phyloP scores from a whole-genome alignment of 192 early-diverging fungal species.

The Helicostylum pulchrum region DNA sequence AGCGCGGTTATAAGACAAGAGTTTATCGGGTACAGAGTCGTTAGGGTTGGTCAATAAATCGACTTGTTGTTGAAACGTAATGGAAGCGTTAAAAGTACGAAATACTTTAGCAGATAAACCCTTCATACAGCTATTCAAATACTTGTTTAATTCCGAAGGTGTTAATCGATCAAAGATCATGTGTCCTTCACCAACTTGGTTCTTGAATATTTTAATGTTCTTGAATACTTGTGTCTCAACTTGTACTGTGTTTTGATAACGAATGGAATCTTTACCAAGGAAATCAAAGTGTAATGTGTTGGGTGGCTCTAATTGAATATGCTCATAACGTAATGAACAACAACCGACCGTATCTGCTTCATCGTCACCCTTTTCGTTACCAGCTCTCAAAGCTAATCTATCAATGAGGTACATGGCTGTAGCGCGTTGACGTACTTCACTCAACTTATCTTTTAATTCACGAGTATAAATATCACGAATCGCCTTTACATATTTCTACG shows the following conservation, averaged over 20 bases:
- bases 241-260: constrained; percentile 81
- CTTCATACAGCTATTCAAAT: constrained; percentile 80
- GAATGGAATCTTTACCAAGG: constrained; percentile 97
- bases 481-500: constrained; percentile 60
- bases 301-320: constrained; percentile 79
- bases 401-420: constrained; percentile 97
- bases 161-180: constrained; percentile 90
- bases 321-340: constrained; percentile 93
- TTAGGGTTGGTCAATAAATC: constrained; percentile 58
- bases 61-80: constrained; percentile 89
- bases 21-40: constrained; percentile 77
- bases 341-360: constrained; percentile 99
- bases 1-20: constrained; percentile 91
- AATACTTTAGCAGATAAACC: constrained; percentile 98
- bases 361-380: constrained; percentile 96
- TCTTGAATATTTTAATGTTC: constrained; percentile 89
- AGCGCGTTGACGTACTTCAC: constrained; percentile 82
- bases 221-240: constrained; percentile 91
- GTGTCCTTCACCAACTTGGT: constrained; percentile 71
- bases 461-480: constrained; percentile 79
- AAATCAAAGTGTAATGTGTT: constrained; percentile 92
- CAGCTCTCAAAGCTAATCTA: constrained; percentile 89
- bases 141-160: constrained; percentile 82
- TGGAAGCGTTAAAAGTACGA: constrained; percentile 97
- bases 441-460: constrained; percentile 79